Evolutionary conservation across 2,329 filamentous ascomycete species (phyloP).

Genomic region (Fusarium sp.): DNA sequence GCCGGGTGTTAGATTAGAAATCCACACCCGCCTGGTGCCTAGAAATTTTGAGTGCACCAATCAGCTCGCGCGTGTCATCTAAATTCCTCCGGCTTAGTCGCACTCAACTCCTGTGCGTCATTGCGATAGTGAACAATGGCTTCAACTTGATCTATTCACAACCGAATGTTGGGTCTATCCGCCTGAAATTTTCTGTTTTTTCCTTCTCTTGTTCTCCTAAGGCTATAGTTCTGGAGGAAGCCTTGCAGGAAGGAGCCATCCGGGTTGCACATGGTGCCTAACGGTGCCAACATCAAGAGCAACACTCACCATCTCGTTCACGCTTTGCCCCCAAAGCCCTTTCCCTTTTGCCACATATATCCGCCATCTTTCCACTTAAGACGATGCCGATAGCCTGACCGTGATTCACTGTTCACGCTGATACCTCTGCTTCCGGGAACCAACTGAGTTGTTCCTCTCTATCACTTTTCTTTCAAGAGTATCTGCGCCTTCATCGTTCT

Average conservation of each 20-base stretch:
- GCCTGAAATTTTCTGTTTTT: neutral
- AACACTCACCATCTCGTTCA: conserved; percentile 4
- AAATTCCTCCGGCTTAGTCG: conserved; percentile 4
- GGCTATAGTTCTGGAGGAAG: neutral
- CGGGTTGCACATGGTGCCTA: neutral
- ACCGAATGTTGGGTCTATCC: neutral
- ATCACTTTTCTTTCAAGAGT: neutral
- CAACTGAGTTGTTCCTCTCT: neutral
- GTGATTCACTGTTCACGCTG: neutral
- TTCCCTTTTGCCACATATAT: neutral
- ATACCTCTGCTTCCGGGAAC: neutral
- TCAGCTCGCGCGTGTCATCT: conserved; percentile 9
- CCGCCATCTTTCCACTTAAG: neutral
- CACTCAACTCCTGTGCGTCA: conserved; percentile 32
- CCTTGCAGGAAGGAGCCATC: neutral
- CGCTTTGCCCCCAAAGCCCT: neutral
- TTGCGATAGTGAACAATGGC: conserved; percentile 2
- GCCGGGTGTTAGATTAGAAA: neutral
- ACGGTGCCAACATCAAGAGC: conserved; percentile 6
- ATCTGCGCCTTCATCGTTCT: neutral
- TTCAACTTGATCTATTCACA: conserved; percentile 1
- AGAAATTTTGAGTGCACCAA: conserved; percentile 26
- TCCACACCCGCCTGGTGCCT: conserved; percentile 23
- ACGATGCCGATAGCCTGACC: neutral
- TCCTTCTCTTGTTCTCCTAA: neutral